phyloP scores from a whole-genome alignment of 345 rosid genomes.

The Litchi chinensis region DNA sequence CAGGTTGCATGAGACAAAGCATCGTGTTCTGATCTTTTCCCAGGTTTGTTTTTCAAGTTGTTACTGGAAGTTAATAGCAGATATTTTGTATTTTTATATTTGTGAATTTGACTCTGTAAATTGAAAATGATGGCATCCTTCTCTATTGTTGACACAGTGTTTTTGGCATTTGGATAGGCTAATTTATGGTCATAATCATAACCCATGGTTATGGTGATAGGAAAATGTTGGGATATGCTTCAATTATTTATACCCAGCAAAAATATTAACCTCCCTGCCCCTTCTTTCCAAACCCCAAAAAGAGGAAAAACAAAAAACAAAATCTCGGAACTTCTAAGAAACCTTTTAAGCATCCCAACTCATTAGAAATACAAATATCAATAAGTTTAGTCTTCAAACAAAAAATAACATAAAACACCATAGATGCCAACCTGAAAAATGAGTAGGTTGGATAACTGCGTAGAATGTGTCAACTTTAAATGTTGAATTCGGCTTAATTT shows the following conservation, averaged over 20 bases:
- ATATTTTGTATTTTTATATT: not conserved
- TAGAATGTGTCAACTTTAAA: not conserved
- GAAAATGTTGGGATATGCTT: not conserved
- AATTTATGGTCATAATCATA: not conserved
- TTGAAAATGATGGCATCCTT: constrained; percentile 18
- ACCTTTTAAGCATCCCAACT: not conserved
- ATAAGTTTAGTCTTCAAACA: not conserved
- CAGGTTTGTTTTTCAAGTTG: constrained; percentile 59
- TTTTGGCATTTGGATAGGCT: not conserved
- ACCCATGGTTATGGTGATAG: not conserved
- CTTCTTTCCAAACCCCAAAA: not conserved
- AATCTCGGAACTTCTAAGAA: too few species aligned
- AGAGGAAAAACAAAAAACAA: too few species aligned
- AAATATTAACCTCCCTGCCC: not conserved
- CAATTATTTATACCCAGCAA: too few species aligned
- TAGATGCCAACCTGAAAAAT: not conserved
- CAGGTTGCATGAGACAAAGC: constrained; percentile 93
- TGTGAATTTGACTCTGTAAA: not conserved
- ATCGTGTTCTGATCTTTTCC: constrained; percentile 95
- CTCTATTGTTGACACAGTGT: not conserved
- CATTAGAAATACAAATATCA: not conserved
- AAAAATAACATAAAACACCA: not conserved
- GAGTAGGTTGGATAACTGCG: not conserved
- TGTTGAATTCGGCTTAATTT: not conserved
- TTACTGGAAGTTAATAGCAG: not conserved